Evolutionary conservation across 169 alveolate genomes (phyloP).

Genomic region (Eimeria praecox): DNA sequence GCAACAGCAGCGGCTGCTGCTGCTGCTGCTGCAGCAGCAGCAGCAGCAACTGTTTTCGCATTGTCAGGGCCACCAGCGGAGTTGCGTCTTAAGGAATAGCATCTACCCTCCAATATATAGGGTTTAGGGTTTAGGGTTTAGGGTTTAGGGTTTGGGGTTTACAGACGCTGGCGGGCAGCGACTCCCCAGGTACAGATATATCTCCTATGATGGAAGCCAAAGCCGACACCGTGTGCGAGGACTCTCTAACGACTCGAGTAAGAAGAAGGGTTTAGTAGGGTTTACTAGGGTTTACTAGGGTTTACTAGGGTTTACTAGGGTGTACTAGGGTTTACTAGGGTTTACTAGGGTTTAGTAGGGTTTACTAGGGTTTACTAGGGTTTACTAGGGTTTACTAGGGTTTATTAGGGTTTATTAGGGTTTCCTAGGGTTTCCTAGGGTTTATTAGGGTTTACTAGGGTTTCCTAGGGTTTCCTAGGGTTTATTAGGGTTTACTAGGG

Average conservation of each 20-base stretch:
- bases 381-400: no score
- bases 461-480: no score
- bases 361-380: no score
- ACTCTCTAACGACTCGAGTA: background rate
- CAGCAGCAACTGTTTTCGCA: background rate
- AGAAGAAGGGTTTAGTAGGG: background rate
- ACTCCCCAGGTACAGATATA: background rate
- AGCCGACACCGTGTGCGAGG: background rate
- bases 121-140: slow-evolving; percentile 3
- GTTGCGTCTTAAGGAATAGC: background rate
- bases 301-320: no score
- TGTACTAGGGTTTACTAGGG: no score
- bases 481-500: no score
- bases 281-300: background rate
- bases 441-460: no score
- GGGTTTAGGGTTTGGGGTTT: background rate
- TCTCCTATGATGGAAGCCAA: background rate
- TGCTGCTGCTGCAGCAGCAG: background rate
- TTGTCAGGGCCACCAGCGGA: background rate
- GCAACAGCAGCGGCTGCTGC: background rate
- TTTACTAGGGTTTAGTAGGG: no score
- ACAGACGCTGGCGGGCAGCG: slow-evolving; percentile 6
- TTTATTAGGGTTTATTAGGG: no score
- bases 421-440: background rate
- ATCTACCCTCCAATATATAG: background rate